Conservation (phyloP, 177 flowering plant genomes). For the Vitis hybrid region DNA sequence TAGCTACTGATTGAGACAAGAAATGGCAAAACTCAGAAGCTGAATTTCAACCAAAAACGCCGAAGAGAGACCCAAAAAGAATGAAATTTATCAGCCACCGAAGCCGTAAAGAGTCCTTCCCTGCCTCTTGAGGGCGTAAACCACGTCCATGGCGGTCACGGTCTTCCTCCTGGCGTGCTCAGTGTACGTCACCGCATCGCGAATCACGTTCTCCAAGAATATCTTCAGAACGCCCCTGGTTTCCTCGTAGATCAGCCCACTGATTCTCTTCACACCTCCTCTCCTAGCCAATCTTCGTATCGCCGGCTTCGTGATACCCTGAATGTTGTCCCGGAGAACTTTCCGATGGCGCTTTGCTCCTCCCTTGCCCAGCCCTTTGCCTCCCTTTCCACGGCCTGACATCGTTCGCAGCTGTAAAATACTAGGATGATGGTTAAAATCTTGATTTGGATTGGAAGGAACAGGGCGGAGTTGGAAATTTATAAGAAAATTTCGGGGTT, state of each 20-base stretch:
- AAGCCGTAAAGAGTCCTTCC: constrained; percentile 43
- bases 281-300: constrained; percentile 36
- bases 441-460: not conserved
- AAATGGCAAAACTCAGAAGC: too few species aligned
- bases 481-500: not conserved
- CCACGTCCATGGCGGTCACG: constrained; percentile 46
- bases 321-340: constrained; percentile 42
- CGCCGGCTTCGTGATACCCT: constrained; percentile 46
- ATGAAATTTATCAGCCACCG: constrained; percentile 18
- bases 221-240: constrained; percentile 39
- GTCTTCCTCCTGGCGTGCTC: constrained; percentile 46
- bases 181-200: constrained; percentile 41
- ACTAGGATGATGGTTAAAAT: not conserved
- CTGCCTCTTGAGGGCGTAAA: constrained; percentile 41
- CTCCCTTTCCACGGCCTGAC: constrained; percentile 49
- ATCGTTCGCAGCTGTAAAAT: not conserved
- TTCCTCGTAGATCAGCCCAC: constrained; percentile 42
- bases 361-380: constrained; percentile 44
- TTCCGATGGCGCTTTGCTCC: constrained; percentile 44
- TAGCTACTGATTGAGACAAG: too few species aligned
- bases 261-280: constrained; percentile 42
- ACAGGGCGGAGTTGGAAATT: not conserved
- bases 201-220: constrained; percentile 39
- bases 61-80: too few species aligned
- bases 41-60: too few species aligned